These are phyloP conservation scores for Angophora floribunda DNA, from an alignment of 345 rosid genomes.

Conservation along the genomic window DNA sequence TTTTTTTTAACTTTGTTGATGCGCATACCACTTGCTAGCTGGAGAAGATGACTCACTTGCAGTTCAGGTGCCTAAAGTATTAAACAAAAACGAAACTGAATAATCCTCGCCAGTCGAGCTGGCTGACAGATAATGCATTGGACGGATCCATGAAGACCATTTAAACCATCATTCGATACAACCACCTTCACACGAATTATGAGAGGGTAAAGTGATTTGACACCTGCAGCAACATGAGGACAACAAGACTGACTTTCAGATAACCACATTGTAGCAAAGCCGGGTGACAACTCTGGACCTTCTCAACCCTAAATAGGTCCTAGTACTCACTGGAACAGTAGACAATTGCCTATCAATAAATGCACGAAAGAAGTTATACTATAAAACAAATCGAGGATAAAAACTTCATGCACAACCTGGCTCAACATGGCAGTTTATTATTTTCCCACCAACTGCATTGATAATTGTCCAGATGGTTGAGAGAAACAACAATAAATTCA, in stretches of 20 bases:
- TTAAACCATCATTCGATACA: not conserved
- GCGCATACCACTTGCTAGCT: not conserved
- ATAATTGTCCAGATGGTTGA: not conserved
- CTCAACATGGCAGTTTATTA: too few species aligned
- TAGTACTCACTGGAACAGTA: constrained; percentile 99
- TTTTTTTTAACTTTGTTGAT: too few species aligned
- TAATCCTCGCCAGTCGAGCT: not conserved
- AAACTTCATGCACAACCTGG: too few species aligned
- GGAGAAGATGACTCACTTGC: not conserved
- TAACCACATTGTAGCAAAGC: constrained; percentile 67
- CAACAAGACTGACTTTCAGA: constrained; percentile 90
- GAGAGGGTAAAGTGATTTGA: constrained; percentile 49
- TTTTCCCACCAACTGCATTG: not conserved
- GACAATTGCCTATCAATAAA: constrained; percentile 56
- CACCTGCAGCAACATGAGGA: constrained; percentile 86
- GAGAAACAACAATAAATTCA: not conserved
- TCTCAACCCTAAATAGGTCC: constrained; percentile 94
- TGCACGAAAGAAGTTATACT: not conserved
- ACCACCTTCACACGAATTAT: not conserved
- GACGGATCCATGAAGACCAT: not conserved
- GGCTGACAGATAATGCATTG: not conserved
- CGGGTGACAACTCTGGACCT: constrained; percentile 84
- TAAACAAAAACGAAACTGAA: not conserved
- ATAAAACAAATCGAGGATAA: constrained; percentile 1
- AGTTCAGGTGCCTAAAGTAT: not conserved